A percentile compares a stretch with the other conserved stretches of the same genome.
Conservation (phyloP, 371 early-diverging fungal species). For the Rhizopus sp. region DNA sequence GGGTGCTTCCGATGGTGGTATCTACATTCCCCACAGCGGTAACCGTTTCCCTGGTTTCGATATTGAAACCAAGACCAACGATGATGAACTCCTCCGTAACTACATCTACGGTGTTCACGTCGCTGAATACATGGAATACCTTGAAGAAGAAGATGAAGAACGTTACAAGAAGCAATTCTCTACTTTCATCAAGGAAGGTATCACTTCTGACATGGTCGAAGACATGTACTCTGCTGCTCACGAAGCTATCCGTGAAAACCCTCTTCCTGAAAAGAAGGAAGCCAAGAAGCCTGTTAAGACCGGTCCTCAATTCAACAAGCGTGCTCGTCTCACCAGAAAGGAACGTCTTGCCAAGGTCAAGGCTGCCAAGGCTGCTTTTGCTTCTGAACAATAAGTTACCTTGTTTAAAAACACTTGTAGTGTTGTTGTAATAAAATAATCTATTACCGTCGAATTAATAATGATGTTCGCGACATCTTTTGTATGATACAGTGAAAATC, state of each 20-base stretch:
- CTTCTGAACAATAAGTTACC: conserved; percentile 21
- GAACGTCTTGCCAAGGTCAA: conserved; percentile 87
- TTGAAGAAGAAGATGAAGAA: conserved; percentile 98
- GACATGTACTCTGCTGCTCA: conserved; percentile 96
- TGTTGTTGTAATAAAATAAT: no score
- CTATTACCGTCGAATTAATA: no score
- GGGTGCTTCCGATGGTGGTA: conserved; percentile 99
- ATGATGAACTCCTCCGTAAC: conserved; percentile 94
- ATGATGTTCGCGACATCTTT: no score
- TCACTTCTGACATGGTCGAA: conserved; percentile 94
- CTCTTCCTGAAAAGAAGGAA: conserved; percentile 60
- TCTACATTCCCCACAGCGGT: conserved; percentile 98
- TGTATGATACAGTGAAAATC: no score
- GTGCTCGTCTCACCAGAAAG: conserved; percentile 81
- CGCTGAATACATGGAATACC: conserved; percentile 97
- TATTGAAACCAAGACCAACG: conserved; percentile 85
- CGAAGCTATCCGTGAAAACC: conserved; percentile 93
- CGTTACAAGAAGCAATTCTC: conserved; percentile 98
- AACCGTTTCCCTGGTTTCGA: conserved; percentile 99
- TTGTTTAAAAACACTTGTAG: not conserved
- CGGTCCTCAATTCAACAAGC: conserved; percentile 65
- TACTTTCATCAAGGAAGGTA: conserved; percentile 90
- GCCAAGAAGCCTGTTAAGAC: conserved; percentile 71
- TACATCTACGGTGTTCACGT: conserved; percentile 99
- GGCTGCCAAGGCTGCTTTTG: conserved; percentile 90